phyloP scores from a whole-genome alignment of 768 basidiomycete species.

The Tricholoma terreum region DNA sequence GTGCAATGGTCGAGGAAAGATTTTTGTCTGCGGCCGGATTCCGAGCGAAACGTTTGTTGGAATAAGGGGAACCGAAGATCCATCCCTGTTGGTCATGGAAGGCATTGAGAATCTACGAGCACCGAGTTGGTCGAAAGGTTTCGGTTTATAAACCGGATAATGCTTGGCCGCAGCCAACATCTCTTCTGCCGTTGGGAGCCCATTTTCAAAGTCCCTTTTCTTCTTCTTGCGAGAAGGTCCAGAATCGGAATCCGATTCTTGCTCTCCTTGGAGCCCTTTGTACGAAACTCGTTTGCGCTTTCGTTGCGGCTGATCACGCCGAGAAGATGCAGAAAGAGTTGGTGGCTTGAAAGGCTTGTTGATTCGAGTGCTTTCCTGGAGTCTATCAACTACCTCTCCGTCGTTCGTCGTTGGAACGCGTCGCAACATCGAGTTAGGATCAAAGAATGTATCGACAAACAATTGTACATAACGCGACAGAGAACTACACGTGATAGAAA shows the following conservation, averaged over 20 bases:
- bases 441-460: not conserved
- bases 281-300: constrained; percentile 91
- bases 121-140: constrained; percentile 61
- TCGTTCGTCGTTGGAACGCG: constrained; percentile 68
- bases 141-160: constrained; percentile 80
- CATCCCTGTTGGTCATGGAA: constrained; percentile 68
- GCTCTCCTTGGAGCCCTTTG: constrained; percentile 57
- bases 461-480: not conserved
- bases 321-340: constrained; percentile 38
- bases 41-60: constrained; percentile 78
- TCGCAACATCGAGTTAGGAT: constrained; percentile 51
- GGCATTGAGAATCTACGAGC: constrained; percentile 79
- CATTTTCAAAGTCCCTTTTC: constrained; percentile 52
- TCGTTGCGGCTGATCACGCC: constrained; percentile 62
- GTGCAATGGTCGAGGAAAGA: constrained; percentile 89
- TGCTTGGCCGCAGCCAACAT: constrained; percentile 60
- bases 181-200: constrained; percentile 60
- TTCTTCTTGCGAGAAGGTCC: constrained; percentile 58
- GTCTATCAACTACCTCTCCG: constrained; percentile 62
- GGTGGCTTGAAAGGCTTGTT: constrained; percentile 84
- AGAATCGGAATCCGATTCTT: constrained; percentile 56
- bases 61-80: constrained; percentile 52
- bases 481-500: constrained; percentile 11
- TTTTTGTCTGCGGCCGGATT: constrained; percentile 71
- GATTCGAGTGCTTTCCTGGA: constrained; percentile 68